Conservation (phyloP, 192 early-diverging fungal genomes). For the Pecoramyces ruminantium region DNA sequence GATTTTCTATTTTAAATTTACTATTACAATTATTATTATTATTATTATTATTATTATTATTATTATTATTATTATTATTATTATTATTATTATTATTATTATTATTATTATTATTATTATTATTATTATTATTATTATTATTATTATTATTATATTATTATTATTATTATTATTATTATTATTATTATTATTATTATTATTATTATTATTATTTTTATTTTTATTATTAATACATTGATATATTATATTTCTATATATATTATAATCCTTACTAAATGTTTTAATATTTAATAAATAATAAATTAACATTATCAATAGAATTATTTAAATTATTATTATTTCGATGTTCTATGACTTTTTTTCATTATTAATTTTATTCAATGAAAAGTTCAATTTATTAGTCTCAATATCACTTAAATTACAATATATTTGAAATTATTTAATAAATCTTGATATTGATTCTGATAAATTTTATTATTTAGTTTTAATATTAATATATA, state of each 20-base stretch:
- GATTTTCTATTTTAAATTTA: too few relatives aligned
- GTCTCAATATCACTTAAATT: too few relatives aligned
- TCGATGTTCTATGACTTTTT: too few relatives aligned
- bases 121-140: neutral
- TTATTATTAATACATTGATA: neutral
- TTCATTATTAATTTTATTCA: too few relatives aligned
- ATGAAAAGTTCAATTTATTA: too few relatives aligned
- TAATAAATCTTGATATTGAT: too few relatives aligned
- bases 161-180: neutral
- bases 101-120: neutral
- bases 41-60: neutral
- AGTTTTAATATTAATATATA: neutral
- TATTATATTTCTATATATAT: neutral
- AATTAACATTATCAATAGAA: too few relatives aligned
- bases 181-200: neutral
- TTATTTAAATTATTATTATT: too few relatives aligned
- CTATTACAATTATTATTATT: neutral
- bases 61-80: neutral
- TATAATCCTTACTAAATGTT: too few relatives aligned
- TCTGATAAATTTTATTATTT: neutral
- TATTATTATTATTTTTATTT: neutral
- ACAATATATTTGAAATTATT: too few relatives aligned
- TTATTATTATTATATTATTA: neutral
- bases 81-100: neutral
- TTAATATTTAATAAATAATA: too few relatives aligned